Base-by-base conservation (phyloP, 345 rosid species). In the Dipteronia dyeriana region DNA sequence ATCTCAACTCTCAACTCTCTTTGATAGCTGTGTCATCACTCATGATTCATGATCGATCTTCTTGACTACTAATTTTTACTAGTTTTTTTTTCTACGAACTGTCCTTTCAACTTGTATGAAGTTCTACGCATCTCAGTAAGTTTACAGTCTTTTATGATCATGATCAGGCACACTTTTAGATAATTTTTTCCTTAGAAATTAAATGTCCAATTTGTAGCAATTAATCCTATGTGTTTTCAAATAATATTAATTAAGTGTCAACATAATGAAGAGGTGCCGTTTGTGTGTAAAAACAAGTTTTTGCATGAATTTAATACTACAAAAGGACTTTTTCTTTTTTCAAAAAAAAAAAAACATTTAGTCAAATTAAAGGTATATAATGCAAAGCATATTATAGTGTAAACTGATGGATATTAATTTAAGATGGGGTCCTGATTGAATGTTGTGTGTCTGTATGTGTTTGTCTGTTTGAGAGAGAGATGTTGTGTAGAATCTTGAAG, bases 401-500 rank as follows among this genome's bases (percentile, higher is more conserved):
- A 39, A 71, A 34, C 6, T 34, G 38, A 34, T 34, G 38, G 4
- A 34, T 34, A 34, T 34, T 54, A 20, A 38, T 2, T 31, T 70
- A 19, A 20, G 51, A 5, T 20, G 34, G 67, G 61, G 38, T 38
- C 45, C 41, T 49, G 25, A 43, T 23, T 68, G 16, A 38, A 26
- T 49, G 31, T 23, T 70, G 14, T 70, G 29, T 49, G 60, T 69
- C 25, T 68, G 54, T 22, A 71, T 23, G 6, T 70, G 20, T 66
- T 39, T 66, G 25, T 66, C 7, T 43, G n/a, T 49, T 7, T 13
- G 41, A 16, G 14, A 60, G 76, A 73, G 38, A 73, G 38, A 57
- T 9, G 69, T 64, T 49, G 12, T 10, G 17, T 74, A 39, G 76
- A 79, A 82, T 80, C 83, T 87, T 79, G 80, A 77, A 63, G 69